These are phyloP conservation scores for Stipa capillata DNA, from an alignment of 176 grass and related monocot species.

Conservation along the genomic window DNA sequence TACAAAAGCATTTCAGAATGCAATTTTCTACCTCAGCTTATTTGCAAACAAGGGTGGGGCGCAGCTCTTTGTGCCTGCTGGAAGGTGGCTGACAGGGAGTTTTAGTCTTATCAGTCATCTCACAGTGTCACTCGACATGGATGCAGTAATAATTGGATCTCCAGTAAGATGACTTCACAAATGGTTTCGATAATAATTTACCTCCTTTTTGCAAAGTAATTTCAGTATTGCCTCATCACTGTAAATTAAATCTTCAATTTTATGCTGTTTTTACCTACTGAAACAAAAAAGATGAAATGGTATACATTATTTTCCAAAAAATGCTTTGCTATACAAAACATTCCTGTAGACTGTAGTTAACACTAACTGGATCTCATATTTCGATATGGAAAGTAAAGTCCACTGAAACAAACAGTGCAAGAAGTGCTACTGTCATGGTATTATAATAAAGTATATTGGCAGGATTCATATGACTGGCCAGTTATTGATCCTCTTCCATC, in stretches of 20 bases:
- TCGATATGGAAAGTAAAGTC: neutral
- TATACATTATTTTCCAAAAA: neutral
- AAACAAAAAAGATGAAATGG: neutral
- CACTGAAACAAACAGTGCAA: neutral
- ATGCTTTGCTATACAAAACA: neutral
- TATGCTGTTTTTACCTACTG: neutral
- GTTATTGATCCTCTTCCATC: constrained; percentile 65
- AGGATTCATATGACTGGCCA: constrained; percentile 65
- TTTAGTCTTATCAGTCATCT: constrained; percentile 94
- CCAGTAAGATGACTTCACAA: constrained; percentile 46
- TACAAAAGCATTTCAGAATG: constrained; percentile 97
- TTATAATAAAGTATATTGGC: neutral
- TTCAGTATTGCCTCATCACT: neutral
- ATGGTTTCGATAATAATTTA: neutral
- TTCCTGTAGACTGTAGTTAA: neutral
- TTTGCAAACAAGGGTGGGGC: constrained; percentile 95
- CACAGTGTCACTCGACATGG: constrained; percentile 75
- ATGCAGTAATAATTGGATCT: constrained; percentile 89
- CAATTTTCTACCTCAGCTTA: constrained; percentile 95
- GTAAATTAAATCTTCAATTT: neutral
- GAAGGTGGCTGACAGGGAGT: constrained; percentile 93
- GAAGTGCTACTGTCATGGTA: neutral
- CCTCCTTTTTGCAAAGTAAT: neutral
- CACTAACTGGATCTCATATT: neutral
- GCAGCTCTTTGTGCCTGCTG: constrained; percentile 85